Conservation (phyloP, 139 green algal genomes). For the Coccomyxa sp. region DNA sequence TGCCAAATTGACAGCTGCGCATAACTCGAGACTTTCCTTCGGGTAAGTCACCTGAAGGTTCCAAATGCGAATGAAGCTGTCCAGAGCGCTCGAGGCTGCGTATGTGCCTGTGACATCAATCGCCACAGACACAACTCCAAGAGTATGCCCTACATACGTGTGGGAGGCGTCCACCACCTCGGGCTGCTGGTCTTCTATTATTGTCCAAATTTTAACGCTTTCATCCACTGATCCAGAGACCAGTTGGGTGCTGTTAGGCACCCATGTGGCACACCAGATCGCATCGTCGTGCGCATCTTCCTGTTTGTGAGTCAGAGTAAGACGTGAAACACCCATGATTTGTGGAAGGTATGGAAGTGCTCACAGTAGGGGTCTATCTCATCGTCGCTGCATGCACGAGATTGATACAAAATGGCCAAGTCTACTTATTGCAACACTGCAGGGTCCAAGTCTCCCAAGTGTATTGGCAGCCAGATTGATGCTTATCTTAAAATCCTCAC, state of each 20-base stretch:
- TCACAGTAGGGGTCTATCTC: too few relatives aligned
- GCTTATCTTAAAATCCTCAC: too few relatives aligned
- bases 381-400: too few relatives aligned
- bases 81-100: constrained; percentile 71
- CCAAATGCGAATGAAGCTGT: constrained; percentile 80
- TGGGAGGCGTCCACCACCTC: constrained; percentile 34
- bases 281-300: constrained; percentile 77
- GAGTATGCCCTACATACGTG: constrained; percentile 61
- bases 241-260: constrained; percentile 37
- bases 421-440: too few relatives aligned
- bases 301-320: constrained; percentile 10
- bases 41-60: constrained; percentile 7
- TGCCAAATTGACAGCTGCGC: too few relatives aligned
- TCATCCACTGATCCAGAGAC: constrained; percentile 82
- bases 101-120: constrained; percentile 58
- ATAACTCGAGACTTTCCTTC: too few relatives aligned
- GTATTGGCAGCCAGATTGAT: too few relatives aligned
- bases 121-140: constrained; percentile 80
- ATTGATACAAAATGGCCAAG: too few relatives aligned
- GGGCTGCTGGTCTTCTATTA: constrained; percentile 15
- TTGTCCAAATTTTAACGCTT: constrained; percentile 66
- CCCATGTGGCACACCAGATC: constrained; percentile 74
- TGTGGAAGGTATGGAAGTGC: background rate
- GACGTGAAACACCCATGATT: background rate
- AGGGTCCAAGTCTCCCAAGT: too few relatives aligned